These are phyloP conservation scores for Kazachstania martiniae DNA, from an alignment of 805 yeast genomes.

Conservation along the genomic window DNA sequence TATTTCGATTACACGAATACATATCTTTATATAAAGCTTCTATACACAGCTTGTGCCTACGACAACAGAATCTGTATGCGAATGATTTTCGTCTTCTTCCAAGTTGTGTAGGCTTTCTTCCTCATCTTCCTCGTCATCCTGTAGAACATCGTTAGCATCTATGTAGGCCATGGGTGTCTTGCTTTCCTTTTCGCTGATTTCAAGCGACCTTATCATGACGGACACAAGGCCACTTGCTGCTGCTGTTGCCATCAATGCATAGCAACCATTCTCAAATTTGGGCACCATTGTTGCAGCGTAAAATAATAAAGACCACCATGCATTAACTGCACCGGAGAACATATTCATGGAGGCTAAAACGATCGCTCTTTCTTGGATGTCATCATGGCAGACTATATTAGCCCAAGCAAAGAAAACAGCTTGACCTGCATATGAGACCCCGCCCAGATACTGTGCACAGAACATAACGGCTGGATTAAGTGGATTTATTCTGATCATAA, in stretches of 20 bases:
- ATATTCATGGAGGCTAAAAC: constrained; percentile 57
- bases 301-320: constrained; percentile 53
- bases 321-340: constrained; percentile 52
- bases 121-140: constrained; percentile 12
- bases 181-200: constrained; percentile 28
- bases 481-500: constrained; percentile 37
- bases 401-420: constrained; percentile 57
- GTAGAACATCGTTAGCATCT: constrained; percentile 20
- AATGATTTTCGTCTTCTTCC: constrained; percentile 4
- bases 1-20: too few species aligned
- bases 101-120: too few species aligned
- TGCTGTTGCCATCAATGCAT: constrained; percentile 47
- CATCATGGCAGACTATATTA: constrained; percentile 45
- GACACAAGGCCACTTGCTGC: constrained; percentile 33
- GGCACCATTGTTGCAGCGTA: constrained; percentile 44
- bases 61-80: too few species aligned
- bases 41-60: too few species aligned
- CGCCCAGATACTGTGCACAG: constrained; percentile 46
- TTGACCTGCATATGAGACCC: constrained; percentile 48
- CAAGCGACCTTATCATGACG: constrained; percentile 33
- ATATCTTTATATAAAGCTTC: too few species aligned
- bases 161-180: constrained; percentile 17
- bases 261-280: constrained; percentile 40
- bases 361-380: constrained; percentile 52
- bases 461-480: constrained; percentile 31